Base-by-base conservation (phyloP, 73 alveolate species). In the Paramecium pentaurelia region DNA sequence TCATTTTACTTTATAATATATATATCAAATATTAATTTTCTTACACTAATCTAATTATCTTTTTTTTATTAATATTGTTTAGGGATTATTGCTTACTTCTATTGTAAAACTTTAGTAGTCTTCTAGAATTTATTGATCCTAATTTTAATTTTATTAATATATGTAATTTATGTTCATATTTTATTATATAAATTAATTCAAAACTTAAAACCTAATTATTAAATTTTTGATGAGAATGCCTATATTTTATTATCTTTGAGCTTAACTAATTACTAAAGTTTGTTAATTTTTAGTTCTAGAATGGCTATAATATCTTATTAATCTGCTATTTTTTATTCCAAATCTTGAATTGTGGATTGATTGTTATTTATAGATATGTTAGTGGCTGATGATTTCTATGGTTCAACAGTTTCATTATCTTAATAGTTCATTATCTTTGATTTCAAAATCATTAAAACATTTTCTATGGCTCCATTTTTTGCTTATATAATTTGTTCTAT, bases 381-480 rank as follows among this genome's bases (percentile, higher is more conserved):
- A 0, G 45, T 12, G 22, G 38, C 68, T 6, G 32, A n/a, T 27
- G 47, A 64, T 12, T 34, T 64, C 14, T 64, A 34, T 1, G 18
- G 30, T 36, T 93, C 90, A 18, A 80, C 54, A 38, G 71, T 28
- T 42, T 58, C n/a, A 32, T 22, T 71, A 28, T 40, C 25, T 70
- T 95, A 96, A 28, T 30, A 86, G 84, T 93, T 94, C 75, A 44
- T 40, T 22, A 95, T 73, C 71, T 93, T 59, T 3, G 59, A 45
- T 86, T 95, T 73, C 12, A 95, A 36, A 8, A 95, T 92, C 86
- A 87, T 95, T 34, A 97, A 94, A n/a, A 97, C 94, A 28, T 96
- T 40, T 89, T 98, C 99, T 25, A 97, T 97, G 0, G 98, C 97
- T 32, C 96, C 99, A 10, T 99, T 99, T 37, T 70, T 96, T 64